Evolutionary conservation across 148 eudicot species (phyloP), one percentile per base, ranked within the genome.

Genomic region (Linanthus parryae): DNA sequence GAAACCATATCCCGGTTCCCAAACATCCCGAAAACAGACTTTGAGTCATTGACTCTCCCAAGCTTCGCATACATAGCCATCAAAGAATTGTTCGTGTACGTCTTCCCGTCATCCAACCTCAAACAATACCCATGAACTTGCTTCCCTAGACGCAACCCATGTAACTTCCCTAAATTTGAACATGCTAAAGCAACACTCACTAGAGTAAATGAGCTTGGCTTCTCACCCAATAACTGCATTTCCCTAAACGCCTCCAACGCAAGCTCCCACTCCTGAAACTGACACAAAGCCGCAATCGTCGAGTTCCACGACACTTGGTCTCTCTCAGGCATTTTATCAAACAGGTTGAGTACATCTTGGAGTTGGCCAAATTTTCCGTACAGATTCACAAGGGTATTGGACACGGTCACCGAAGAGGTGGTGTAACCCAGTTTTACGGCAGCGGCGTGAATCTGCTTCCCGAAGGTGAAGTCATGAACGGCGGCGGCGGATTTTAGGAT

Each of bases 231-330:
- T 44, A 26, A 42, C 18, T 67, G 77, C 95, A 90, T 85, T 13
- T 23, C 25, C 31, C 85, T 46, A 56, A 85, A 85, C 24, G 76
- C 77, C 33, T 73, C 82, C 19, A 90, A 52, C 30, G 83, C 92
- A 5, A 72, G 56, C 58, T 69, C 81, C 95, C 91, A 90, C 49
- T 76, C 70, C 63, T 72, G 81, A 47, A 53, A 42, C 54, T 61
- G 68, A 63, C 97, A 85, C 65, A 90, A 69, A 0, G 72, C 90
- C 30, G 74, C 62, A 25, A 90, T 78, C 61, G 78, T 46, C 3
- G 97, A 77, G 64, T 90, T 90, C 97, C 95, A 90, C 20, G 95
- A 83, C 48, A 90, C 92, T 65, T 77, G 77, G 66, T 85, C 85
- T 69, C 70, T 80, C 0, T 69, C 20, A 48, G 76, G 49, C 68